Base-by-base conservation (phyloP, 2,329 filamentous ascomycete genomes). In the Colletotrichum lentis region DNA sequence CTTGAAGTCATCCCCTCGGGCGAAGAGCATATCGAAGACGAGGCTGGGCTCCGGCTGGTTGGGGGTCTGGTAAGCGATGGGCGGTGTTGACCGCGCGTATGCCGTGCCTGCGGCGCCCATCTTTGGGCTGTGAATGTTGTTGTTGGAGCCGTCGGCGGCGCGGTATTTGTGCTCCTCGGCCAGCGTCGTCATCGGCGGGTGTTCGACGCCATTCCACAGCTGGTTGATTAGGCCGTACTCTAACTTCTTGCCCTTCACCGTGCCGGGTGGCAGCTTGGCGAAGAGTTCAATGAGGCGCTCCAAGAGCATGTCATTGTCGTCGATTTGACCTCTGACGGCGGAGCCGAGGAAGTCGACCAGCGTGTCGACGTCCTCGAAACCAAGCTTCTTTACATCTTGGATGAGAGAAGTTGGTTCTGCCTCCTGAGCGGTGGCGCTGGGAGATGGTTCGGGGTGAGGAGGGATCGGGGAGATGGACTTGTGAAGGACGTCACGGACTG, bases 1-100 rank as follows among this genome's bases (percentile, higher is more conserved):
- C 70, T 70, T 57, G 41, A 69, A 71, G 10, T 63, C 65, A 12
- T 37, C 47, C 7, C 69, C 69, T 24, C 71, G 62, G 11, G 69
- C 56, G 20, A 72, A 64, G 35, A 73, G 62, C 56, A 64, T 72
- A 47, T 73, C 71, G 20, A 73, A 73, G 22, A 73, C 43, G 39
- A 72, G 61, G 22, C 65, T 69, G 14, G 71, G 61, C 20, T 73
- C 69, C 0, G 71, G 71, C 64, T 65, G 64, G 49, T 63, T 63
- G 6, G 65, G 70, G 22, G 46, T 64, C 62, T 72, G 72, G 27
- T 70, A 64, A 52, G 62, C 56, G 47, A 63, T 50, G 39, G 71
- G 56, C 16, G 60, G 69, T 18, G 67, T 61, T 8, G 71, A 70
- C 20, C 68, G 69, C 8, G 64, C 65, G n/a, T 73, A 73, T 8